These are phyloP conservation scores for Citrullus colocynthis DNA, from an alignment of 306 rosid genomes.

Conservation along the genomic window DNA sequence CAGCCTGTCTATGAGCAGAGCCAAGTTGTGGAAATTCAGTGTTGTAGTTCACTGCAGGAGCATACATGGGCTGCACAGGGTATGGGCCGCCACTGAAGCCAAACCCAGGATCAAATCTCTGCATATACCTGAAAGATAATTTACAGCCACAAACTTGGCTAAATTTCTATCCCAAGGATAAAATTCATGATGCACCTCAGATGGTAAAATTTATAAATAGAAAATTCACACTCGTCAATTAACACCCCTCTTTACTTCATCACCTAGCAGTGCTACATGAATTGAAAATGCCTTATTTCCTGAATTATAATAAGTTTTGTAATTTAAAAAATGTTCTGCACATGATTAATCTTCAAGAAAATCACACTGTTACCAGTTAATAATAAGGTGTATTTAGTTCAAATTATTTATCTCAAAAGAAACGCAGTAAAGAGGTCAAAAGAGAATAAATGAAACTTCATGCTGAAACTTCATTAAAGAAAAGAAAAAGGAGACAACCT, in stretches of 20 bases:
- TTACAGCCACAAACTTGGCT: conserved; percentile 4
- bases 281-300: neutral
- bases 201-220: neutral
- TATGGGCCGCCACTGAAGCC: conserved; percentile 90
- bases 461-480: neutral
- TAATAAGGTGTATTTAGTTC: neutral
- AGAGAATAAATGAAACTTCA: neutral
- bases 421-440: neutral
- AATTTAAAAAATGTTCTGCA: neutral
- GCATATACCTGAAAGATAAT: conserved; percentile 60
- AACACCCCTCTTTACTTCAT: neutral
- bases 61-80: conserved; percentile 74
- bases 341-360: neutral
- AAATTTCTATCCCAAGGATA: neutral
- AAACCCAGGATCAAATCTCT: conserved; percentile 95
- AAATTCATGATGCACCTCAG: neutral
- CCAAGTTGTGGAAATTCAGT: conserved; percentile 98
- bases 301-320: neutral
- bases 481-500: neutral
- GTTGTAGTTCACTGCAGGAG: conserved; percentile 78
- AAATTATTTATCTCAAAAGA: neutral
- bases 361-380: neutral
- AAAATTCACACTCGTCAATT: neutral
- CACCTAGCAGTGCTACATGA: neutral
- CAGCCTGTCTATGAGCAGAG: conserved; percentile 58